Percentiles rank a stretch among this genome's conserved stretches.
phyloP scores from a whole-genome alignment of 805 yeast species.

The Candida silvatica region DNA sequence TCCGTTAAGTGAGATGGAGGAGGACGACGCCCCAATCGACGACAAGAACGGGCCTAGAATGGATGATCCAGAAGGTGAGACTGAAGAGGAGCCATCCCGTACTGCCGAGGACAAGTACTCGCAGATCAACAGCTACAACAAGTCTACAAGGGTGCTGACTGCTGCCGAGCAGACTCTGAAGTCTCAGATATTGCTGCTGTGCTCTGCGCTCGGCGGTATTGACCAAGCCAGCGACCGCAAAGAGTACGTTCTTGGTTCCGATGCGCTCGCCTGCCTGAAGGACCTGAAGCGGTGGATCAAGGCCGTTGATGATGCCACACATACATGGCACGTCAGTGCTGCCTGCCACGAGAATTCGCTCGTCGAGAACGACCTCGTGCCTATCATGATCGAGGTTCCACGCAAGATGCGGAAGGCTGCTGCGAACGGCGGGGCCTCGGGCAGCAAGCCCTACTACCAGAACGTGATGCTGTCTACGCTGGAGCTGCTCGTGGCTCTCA shows the following conservation, averaged over 20 bases:
- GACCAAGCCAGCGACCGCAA: slow-evolving; percentile 46
- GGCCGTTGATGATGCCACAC: slow-evolving; percentile 66
- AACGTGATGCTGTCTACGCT: slow-evolving; percentile 63
- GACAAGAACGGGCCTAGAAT: neutral
- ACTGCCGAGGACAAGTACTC: neutral
- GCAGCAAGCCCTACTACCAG: slow-evolving; percentile 25
- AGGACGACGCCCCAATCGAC: slow-evolving; percentile 1
- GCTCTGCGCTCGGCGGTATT: slow-evolving; percentile 86
- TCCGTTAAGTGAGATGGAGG: slow-evolving; percentile 11
- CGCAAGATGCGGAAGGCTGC: slow-evolving; percentile 20
- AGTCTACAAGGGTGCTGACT: slow-evolving; percentile 4
- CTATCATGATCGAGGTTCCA: slow-evolving; percentile 65
- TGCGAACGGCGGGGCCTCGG: too few relatives aligned
- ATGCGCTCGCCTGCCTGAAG: slow-evolving; percentile 76
- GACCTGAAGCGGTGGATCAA: slow-evolving; percentile 87
- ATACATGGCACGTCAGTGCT: slow-evolving; percentile 72
- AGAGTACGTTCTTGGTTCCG: slow-evolving; percentile 74
- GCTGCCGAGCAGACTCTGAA: slow-evolving; percentile 33
- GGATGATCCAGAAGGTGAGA: neutral
- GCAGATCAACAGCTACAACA: slow-evolving; percentile 3
- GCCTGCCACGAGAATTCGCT: slow-evolving; percentile 80
- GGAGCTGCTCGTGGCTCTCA: slow-evolving; percentile 73
- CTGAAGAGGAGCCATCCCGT: neutral
- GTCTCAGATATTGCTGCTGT: slow-evolving; percentile 73
- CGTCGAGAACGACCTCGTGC: slow-evolving; percentile 62